Evolutionary conservation across 2,329 filamentous ascomycete genomes (phyloP).

Genomic region (Scedosporium aurantiacum): DNA sequence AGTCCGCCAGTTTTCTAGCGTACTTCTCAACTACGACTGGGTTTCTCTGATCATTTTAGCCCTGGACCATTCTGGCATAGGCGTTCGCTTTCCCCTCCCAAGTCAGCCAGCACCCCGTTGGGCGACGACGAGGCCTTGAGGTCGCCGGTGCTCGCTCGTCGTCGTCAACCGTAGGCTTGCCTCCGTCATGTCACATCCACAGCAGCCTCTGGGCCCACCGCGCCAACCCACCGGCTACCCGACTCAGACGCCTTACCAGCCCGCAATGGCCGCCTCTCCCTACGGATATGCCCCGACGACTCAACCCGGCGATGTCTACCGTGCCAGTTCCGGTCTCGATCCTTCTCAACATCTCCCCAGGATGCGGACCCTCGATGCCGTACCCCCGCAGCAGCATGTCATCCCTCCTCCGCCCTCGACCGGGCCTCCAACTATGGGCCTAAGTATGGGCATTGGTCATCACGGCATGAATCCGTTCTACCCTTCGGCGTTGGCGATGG

Average conservation of each 20-base stretch:
- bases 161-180: neutral
- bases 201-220: neutral
- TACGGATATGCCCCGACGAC: conserved; percentile 7
- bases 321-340: conserved; percentile 3
- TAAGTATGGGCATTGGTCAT: conserved; percentile 4
- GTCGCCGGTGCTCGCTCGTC: neutral
- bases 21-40: neutral
- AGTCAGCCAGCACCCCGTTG: neutral
- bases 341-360: conserved; percentile 19
- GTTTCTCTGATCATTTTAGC: neutral
- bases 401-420: conserved; percentile 4
- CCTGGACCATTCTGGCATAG: neutral
- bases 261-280: conserved; percentile 4
- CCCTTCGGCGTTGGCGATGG: conserved; percentile 14
- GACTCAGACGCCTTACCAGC: conserved; percentile 7
- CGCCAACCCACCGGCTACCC: conserved; percentile 7
- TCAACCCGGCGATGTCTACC: conserved; percentile 7
- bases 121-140: neutral
- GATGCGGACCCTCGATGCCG: conserved; percentile 28
- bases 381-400: conserved; percentile 6
- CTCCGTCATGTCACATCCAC: neutral
- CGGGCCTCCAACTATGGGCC: conserved; percentile 2
- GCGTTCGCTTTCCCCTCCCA: neutral
- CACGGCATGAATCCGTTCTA: neutral
- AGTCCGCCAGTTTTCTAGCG: neutral